A percentile compares a stretch with the other conserved stretches of the same genome.
Conservation (phyloP, 345 rosid genomes). For the Linum lewisii region DNA sequence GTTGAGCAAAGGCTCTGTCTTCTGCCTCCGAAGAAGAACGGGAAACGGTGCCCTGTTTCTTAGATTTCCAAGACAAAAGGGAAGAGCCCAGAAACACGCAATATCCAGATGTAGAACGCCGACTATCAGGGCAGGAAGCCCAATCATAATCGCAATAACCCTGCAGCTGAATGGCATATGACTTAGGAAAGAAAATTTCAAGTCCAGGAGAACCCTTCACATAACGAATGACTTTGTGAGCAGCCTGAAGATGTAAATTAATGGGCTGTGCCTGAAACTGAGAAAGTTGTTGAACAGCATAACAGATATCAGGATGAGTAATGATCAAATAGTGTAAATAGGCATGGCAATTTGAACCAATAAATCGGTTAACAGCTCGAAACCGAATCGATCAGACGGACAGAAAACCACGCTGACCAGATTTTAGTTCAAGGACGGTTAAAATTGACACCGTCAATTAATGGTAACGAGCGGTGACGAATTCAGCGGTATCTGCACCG, state of each 20-base stretch:
- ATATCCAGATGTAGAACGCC: not conserved
- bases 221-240: not conserved
- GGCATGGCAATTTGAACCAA: too few relatives aligned
- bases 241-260: too few relatives aligned
- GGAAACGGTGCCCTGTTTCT: constrained; percentile 11
- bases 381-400: too few relatives aligned
- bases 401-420: too few relatives aligned
- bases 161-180: not conserved
- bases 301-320: not conserved
- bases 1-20: constrained; percentile 14
- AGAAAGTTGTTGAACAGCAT: not conserved
- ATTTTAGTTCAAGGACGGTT: too few relatives aligned
- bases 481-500: too few relatives aligned
- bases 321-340: too few relatives aligned
- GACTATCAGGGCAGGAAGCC: not conserved
- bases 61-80: not conserved
- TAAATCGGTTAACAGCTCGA: too few relatives aligned
- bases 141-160: not conserved
- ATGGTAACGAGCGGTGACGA: too few relatives aligned
- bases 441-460: too few relatives aligned
- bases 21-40: not conserved
- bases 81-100: not conserved
- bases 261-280: too few relatives aligned
- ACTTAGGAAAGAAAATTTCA: not conserved
- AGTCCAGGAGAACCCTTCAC: not conserved